Base-by-base conservation (phyloP, 202 grass and related monocot species). In the Setaria viridis region DNA sequence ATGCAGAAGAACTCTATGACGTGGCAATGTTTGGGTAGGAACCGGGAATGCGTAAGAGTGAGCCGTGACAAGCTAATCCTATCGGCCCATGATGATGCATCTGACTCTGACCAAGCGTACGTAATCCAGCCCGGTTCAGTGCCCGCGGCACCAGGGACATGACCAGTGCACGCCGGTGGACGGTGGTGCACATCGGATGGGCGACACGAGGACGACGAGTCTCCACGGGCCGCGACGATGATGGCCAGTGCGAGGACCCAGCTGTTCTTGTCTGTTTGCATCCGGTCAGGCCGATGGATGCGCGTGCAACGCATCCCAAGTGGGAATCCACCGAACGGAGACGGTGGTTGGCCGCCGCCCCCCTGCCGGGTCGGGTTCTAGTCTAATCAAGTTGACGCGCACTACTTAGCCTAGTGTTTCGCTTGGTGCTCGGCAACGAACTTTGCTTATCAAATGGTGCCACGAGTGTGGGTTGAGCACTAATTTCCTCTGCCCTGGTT, bases 311-410 rank as follows among this genome's bases (percentile, higher is more conserved):
- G 33, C 60, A 51, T 77, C 51, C 30, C 9, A 13, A 56, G 88
- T 70, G 78, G 54, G 46, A 65, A 77, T 63, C 46, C 63, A 48
- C 83, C 83, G 13, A 56, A 70, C 71, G 54, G 20, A 13, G 5
- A 46, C 42, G 30, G 15, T 14, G 13, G 11, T 11, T 37, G n/a
- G 76, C 46, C 68, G 62, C 59, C 59, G 59, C 59, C 59, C 9
- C 70, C 77, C 62, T 76, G 77, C 5, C 63, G 48, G 47, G 62
- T 56, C 62, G 21, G 21, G 49, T 56, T n/a, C 30, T 6, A 9
- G 58, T 42, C n/a, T 56, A 69, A 65, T 85, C 63, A 46, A 55
- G 54, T 86, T n/a, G 72, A 47, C 30, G 83, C 71, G 53, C 65
- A 16, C n/a, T 48, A 62, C n/a, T 57, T 32, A 17, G 11, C 21